Evolutionary conservation across 2,329 filamentous ascomycete species (phyloP).

Genomic region (Alternaria metachromatica): DNA sequence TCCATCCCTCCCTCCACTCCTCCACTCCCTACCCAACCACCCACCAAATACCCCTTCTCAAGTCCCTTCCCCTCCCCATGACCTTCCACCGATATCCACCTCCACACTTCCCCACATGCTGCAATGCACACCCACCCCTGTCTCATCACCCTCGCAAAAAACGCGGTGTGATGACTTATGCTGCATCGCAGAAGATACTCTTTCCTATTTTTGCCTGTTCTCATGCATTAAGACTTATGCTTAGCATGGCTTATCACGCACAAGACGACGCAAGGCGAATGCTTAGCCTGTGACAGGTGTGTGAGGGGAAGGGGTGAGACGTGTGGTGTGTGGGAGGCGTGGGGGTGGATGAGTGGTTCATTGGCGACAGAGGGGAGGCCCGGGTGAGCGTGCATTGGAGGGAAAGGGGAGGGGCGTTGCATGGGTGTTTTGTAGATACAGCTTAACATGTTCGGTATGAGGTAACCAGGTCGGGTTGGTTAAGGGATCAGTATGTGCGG

Average conservation of each 20-base stretch:
- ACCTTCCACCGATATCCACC: not conserved
- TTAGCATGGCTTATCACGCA: not conserved
- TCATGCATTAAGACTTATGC: not conserved
- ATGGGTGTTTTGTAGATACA: not conserved
- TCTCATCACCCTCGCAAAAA: not conserved
- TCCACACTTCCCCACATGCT: not conserved
- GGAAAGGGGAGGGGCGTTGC: not conserved
- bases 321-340: not conserved
- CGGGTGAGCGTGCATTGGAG: not conserved
- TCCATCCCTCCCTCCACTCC: not conserved
- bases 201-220: not conserved
- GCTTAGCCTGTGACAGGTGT: not conserved
- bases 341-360: not conserved
- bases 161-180: not conserved
- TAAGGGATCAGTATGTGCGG: no score
- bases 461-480: not conserved
- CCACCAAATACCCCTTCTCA: not conserved
- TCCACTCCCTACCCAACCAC: not conserved
- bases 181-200: not conserved
- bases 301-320: not conserved
- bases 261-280: not conserved
- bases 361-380: not conserved
- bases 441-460: not conserved
- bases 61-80: not conserved
- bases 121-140: not conserved